Evolutionary conservation across 2,329 filamentous ascomycete species (phyloP).

Genomic region (Cladosporium velox): DNA sequence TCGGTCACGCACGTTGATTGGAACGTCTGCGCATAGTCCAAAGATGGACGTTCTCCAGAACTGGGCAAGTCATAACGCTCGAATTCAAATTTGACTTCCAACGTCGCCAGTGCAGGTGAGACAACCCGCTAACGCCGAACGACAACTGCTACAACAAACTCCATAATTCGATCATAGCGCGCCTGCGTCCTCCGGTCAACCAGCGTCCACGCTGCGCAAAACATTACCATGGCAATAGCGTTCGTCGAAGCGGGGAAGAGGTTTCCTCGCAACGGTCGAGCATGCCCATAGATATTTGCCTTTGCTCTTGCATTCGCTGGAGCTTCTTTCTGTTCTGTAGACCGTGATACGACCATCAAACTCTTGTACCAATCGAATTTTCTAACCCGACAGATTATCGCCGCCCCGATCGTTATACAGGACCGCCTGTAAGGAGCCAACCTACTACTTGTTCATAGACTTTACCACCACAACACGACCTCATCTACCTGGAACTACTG

Average conservation of each 20-base stretch:
- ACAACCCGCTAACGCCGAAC: conserved; percentile 3
- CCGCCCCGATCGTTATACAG: conserved; percentile 16
- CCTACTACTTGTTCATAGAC: conserved; percentile 6
- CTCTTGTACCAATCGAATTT: conserved; percentile 12
- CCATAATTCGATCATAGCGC: conserved; percentile 15
- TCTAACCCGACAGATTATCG: conserved; percentile 7
- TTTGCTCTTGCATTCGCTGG: conserved; percentile 15
- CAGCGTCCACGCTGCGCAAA: conserved; percentile 3
- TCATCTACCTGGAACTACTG: background rate
- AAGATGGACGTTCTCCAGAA: conserved; percentile 4
- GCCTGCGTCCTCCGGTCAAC: conserved; percentile 17
- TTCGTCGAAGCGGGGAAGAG: background rate
- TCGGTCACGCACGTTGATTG: background rate
- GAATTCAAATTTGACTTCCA: conserved; percentile 14
- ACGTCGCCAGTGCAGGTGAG: conserved; percentile 5
- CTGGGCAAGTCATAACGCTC: conserved; percentile 6
- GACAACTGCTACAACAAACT: conserved; percentile 6
- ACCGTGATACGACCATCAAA: conserved; percentile 12
- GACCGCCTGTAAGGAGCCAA: conserved; percentile 9
- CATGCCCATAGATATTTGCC: conserved; percentile 15
- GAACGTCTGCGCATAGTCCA: background rate
- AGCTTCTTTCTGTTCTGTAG: conserved; percentile 10
- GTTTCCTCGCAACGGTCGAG: background rate
- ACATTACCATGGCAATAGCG: conserved; percentile 14
- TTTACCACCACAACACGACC: background rate